Evolutionary conservation across 2,329 filamentous ascomycete genomes (phyloP).

Genomic region (Aspergillus phoenicis): DNA sequence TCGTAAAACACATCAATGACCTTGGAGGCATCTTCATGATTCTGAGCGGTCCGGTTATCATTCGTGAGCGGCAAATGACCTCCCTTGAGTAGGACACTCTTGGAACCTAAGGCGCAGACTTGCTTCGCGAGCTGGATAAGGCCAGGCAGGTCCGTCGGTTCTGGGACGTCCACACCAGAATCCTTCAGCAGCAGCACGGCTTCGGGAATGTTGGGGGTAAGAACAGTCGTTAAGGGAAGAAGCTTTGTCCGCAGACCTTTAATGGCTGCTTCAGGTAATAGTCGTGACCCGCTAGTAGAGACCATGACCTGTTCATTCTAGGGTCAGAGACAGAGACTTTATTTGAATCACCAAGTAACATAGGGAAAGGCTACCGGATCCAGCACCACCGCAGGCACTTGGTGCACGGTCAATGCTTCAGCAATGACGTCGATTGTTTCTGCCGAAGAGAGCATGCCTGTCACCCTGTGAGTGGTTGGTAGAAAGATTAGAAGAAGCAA

Average conservation of each 20-base stretch:
- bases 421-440: constrained; percentile 71
- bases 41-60: constrained; percentile 61
- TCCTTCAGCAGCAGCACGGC: constrained; percentile 49
- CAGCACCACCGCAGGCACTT: constrained; percentile 64
- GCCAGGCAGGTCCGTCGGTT: constrained; percentile 63
- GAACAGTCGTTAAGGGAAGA: constrained; percentile 47
- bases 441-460: constrained; percentile 80
- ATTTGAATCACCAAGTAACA: not conserved
- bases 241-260: constrained; percentile 43
- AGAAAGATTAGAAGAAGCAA: not conserved
- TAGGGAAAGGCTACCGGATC: constrained; percentile 67
- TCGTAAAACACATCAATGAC: constrained; percentile 80
- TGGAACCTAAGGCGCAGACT: constrained; percentile 70
- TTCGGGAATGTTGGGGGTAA: constrained; percentile 55
- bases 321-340: constrained; percentile 15
- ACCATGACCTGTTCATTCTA: constrained; percentile 75
- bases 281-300: constrained; percentile 51
- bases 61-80: constrained; percentile 80
- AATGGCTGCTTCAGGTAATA: constrained; percentile 49
- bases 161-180: constrained; percentile 38
- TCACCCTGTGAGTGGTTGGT: not conserved
- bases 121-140: constrained; percentile 68
- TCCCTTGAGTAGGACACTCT: constrained; percentile 84
- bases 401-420: constrained; percentile 61
- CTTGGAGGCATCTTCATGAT: constrained; percentile 61